Conservation (phyloP, 2,329 filamentous ascomycete species). For the Ascochyta koolunga region DNA sequence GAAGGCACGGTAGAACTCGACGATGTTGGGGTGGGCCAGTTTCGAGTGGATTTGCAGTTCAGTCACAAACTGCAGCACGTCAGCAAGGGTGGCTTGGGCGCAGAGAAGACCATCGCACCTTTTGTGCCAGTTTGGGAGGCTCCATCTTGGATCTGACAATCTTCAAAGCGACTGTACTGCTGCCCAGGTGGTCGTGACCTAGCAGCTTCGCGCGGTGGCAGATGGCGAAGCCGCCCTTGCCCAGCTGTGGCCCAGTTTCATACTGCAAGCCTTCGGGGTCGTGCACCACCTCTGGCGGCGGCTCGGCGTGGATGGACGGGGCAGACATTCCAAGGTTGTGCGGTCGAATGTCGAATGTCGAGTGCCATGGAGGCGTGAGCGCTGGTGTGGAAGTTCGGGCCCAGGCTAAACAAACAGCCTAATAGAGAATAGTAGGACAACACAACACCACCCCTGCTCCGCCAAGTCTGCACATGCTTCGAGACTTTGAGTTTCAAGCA, state of each 20-base stretch:
- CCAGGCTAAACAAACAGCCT: constrained; percentile 21
- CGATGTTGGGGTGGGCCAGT: constrained; percentile 93
- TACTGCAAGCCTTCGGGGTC: constrained; percentile 76
- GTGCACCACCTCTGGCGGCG: constrained; percentile 63
- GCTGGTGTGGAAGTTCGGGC: constrained; percentile 31
- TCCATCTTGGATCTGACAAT: constrained; percentile 83
- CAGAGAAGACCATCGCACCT: constrained; percentile 62
- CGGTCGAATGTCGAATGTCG: constrained; percentile 32
- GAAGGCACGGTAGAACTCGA: constrained; percentile 93
- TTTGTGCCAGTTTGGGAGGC: constrained; percentile 80
- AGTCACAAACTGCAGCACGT: constrained; percentile 64
- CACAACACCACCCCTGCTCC: constrained; percentile 7
- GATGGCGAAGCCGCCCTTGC: constrained; percentile 83
- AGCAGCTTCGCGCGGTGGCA: constrained; percentile 75
- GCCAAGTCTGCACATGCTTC: constrained; percentile 3
- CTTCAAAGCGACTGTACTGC: constrained; percentile 75
- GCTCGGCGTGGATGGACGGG: constrained; percentile 58
- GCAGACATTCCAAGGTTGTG: constrained; percentile 41
- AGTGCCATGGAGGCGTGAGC: constrained; percentile 26
- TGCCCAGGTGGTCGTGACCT: constrained; percentile 60
- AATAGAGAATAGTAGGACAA: constrained; percentile 6
- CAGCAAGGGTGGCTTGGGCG: constrained; percentile 18
- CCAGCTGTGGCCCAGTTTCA: constrained; percentile 74
- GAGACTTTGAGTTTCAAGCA: not conserved
- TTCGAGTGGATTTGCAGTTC: constrained; percentile 99